Conservation (phyloP, 2,329 filamentous ascomycete species). For the Rutstroemia sp. region DNA sequence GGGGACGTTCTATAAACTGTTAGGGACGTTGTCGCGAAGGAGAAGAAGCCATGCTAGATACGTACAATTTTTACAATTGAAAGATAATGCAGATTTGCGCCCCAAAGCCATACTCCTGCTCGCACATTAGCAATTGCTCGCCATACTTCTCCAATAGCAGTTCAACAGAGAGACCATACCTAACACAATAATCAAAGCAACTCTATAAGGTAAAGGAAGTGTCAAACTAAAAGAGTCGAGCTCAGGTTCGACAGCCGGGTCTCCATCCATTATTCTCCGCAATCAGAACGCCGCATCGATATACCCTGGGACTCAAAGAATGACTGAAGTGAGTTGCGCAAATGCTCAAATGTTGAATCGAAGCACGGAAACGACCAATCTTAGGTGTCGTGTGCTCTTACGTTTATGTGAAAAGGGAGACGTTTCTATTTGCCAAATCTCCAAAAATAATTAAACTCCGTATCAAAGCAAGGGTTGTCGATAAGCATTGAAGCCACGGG, state of each 20-base stretch:
- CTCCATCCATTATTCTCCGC: slow-evolving; percentile 56
- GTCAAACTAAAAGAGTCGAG: slow-evolving; percentile 83
- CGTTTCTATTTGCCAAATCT: background rate
- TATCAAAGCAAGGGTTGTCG: background rate
- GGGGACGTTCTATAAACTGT: slow-evolving; percentile 59
- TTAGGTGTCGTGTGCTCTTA: background rate
- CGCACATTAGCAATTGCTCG: slow-evolving; percentile 11
- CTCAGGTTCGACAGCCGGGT: slow-evolving; percentile 59
- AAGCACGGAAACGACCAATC: background rate
- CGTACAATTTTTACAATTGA: slow-evolving; percentile 63
- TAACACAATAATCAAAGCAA: slow-evolving; percentile 77
- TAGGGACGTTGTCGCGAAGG: slow-evolving; percentile 7
- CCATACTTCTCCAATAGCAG: background rate
- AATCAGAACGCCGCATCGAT: slow-evolving; percentile 24
- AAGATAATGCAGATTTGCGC: slow-evolving; percentile 82
- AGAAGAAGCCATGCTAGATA: slow-evolving; percentile 23
- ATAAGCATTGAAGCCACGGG: background rate
- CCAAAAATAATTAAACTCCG: slow-evolving; percentile 3
- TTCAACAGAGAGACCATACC: slow-evolving; percentile 44
- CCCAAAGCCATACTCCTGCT: slow-evolving; percentile 91
- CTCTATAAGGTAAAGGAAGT: slow-evolving; percentile 82
- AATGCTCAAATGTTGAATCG: background rate
- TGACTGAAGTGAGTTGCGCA: slow-evolving; percentile 20
- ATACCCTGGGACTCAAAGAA: slow-evolving; percentile 14
- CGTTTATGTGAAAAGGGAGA: background rate